phyloP scores from a whole-genome alignment of 129 eudicot species.

The Dittrichia graveolens region DNA sequence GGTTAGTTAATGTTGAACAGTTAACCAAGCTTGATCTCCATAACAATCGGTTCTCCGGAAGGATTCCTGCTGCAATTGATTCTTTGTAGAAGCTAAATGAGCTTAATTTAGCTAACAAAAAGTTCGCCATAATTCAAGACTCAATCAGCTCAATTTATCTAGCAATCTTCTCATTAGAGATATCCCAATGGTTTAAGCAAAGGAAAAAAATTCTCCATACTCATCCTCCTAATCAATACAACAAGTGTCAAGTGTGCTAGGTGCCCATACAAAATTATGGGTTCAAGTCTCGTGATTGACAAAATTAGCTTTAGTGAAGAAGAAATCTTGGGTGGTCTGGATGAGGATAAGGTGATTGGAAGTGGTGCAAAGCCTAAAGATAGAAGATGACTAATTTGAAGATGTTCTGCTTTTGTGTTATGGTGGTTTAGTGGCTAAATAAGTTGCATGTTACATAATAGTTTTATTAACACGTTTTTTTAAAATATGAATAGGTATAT shows the following conservation, averaged over 20 bases:
- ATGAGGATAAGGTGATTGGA: conserved; percentile 88
- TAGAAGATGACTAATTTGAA: too few species aligned
- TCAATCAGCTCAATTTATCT: conserved; percentile 66
- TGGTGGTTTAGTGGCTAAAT: too few species aligned
- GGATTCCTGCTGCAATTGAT: conserved; percentile 52
- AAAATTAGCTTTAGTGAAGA: conserved; percentile 75
- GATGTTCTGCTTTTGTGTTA: too few species aligned
- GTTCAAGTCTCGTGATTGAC: conserved; percentile 54
- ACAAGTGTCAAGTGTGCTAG: too few species aligned
- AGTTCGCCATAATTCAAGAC: conserved; percentile 69
- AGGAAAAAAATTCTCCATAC: conserved; percentile 50
- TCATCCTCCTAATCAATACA: too few species aligned
- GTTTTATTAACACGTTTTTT: too few species aligned
- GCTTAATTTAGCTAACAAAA: conserved; percentile 65
- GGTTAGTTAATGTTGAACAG: conserved; percentile 65
- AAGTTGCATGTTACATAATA: too few species aligned
- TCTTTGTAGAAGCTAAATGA: conserved; percentile 65
- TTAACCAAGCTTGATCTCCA: conserved; percentile 82
- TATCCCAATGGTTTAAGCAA: conserved; percentile 64
- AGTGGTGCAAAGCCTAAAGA: conserved; percentile 52
- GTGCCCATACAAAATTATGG: too few species aligned
- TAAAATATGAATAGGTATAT: too few species aligned
- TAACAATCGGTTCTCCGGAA: conserved; percentile 57
- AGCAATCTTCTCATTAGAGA: conserved; percentile 61
- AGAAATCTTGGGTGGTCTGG: conserved; percentile 75